A percentile compares a stretch with the other conserved stretches of the same genome.
These are phyloP conservation scores for Anthracocystis setariae DNA, from an alignment of 1,284 basidiomycete genomes.

Conservation along the genomic window DNA sequence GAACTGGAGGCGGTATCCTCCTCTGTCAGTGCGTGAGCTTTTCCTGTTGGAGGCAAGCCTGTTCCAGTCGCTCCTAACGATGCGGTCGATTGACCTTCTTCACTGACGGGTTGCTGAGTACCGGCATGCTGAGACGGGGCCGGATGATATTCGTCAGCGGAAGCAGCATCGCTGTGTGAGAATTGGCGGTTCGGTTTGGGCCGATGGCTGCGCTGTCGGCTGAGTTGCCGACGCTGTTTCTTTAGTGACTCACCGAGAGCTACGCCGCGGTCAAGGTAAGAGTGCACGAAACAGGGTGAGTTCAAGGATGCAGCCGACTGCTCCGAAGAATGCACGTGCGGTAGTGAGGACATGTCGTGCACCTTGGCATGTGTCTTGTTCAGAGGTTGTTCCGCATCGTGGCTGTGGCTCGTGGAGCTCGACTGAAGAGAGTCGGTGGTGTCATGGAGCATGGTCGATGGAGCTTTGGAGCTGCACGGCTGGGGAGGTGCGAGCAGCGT, in stretches of 20 bases:
- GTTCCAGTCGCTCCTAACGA: constrained; percentile 1
- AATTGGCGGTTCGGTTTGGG: constrained; percentile 4
- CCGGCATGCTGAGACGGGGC: constrained; percentile 4
- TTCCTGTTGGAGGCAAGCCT: constrained; percentile 1
- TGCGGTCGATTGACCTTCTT: not conserved
- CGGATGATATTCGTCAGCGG: constrained; percentile 24
- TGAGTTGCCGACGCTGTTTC: constrained; percentile 42
- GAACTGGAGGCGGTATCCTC: constrained; percentile 19
- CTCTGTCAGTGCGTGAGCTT: constrained; percentile 1
- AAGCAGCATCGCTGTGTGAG: constrained; percentile 29
- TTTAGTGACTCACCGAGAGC: constrained; percentile 45
- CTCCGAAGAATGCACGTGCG: constrained; percentile 21
- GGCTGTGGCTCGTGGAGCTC: constrained; percentile 10
- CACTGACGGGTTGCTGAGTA: constrained; percentile 1
- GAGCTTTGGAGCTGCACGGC: constrained; percentile 19
- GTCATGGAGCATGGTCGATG: constrained; percentile 16
- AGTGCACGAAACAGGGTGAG: constrained; percentile 61
- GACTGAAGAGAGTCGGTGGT: constrained; percentile 25
- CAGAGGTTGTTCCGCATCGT: constrained; percentile 9
- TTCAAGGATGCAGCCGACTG: constrained; percentile 21
- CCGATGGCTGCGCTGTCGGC: constrained; percentile 21
- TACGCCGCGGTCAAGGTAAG: constrained; percentile 51
- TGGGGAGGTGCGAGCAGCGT: constrained; percentile 28
- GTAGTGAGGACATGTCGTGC: constrained; percentile 39
- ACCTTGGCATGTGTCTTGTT: constrained; percentile 48